These are phyloP conservation scores for Xylaria sp. DNA, from an alignment of 2,329 filamentous ascomycete genomes.

Conservation along the genomic window DNA sequence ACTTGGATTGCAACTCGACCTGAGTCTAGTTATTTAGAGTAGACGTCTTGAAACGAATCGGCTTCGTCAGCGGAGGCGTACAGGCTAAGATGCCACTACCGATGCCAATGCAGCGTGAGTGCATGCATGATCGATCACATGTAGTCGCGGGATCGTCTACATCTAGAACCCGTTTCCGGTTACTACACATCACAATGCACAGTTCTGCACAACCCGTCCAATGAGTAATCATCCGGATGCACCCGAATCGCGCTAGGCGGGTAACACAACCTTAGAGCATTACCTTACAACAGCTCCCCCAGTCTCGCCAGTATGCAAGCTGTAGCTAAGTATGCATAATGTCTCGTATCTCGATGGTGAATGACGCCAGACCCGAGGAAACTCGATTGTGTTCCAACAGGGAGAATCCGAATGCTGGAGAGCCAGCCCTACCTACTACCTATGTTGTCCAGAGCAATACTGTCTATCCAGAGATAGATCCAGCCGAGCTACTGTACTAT, in stretches of 20 bases:
- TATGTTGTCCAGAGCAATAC: too few species aligned
- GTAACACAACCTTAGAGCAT: conserved; percentile 3
- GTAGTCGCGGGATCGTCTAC: conserved; percentile 23
- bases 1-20: neutral
- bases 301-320: neutral
- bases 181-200: conserved; percentile 19
- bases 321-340: neutral
- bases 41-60: neutral
- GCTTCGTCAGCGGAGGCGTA: conserved; percentile 12
- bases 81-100: conserved; percentile 17
- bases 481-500: too few species aligned
- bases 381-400: neutral
- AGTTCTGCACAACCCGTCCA: conserved; percentile 2
- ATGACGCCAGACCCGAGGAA: neutral
- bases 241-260: neutral
- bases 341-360: conserved; percentile 2
- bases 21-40: neutral
- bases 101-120: conserved; percentile 16
- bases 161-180: conserved; percentile 25
- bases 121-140: conserved; percentile 32
- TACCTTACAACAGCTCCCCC: neutral
- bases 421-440: neutral
- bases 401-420: neutral
- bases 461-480: too few species aligned
- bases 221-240: conserved; percentile 22